A percentile compares a stretch with the other conserved stretches of the same genome.
Evolutionary conservation across 192 early-diverging fungal species (phyloP).

Genomic region (Irineochytrium annulatum): DNA sequence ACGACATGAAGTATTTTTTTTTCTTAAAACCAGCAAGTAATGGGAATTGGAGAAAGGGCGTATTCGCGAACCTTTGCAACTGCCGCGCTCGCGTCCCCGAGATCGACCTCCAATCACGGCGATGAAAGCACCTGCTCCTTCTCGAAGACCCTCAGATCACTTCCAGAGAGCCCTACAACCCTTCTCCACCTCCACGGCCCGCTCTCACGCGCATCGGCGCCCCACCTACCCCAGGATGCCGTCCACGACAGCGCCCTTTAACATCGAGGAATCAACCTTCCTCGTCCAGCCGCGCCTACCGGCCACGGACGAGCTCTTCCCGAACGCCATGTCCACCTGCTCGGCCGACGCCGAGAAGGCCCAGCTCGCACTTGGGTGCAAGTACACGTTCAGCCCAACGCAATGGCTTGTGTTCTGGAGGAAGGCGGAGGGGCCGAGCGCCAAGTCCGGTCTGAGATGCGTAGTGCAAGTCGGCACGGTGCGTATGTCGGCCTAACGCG

Average conservation of each 20-base stretch:
- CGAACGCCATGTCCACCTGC: conserved; percentile 1
- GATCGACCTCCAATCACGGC: no score
- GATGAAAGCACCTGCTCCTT: no score
- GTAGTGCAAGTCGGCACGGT: conserved; percentile 17
- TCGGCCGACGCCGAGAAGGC: conserved; percentile 3
- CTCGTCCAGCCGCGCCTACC: conserved; percentile 2
- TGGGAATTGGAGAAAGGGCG: no score
- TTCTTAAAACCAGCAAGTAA: no score
- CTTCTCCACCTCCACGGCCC: no score
- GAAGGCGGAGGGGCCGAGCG: conserved; percentile 6
- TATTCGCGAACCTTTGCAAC: no score
- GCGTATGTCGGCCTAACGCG: not conserved
- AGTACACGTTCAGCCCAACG: conserved; percentile 7
- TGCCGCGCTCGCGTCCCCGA: no score
- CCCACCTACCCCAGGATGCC: no score
- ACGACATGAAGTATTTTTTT: no score
- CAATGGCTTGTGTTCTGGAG: conserved; percentile 14
- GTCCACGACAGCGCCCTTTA: not conserved
- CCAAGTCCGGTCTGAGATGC: conserved; percentile 14
- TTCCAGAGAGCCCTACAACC: no score
- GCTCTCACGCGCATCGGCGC: no score
- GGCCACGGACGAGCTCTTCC: conserved; percentile 7
- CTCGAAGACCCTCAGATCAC: no score
- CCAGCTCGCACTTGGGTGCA: conserved; percentile 4
- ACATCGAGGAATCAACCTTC: conserved; percentile 4